A percentile compares a stretch with the other conserved stretches of the same genome.
phyloP scores from a whole-genome alignment of 2,329 filamentous ascomycete genomes.

The Alternaria arborescens region DNA sequence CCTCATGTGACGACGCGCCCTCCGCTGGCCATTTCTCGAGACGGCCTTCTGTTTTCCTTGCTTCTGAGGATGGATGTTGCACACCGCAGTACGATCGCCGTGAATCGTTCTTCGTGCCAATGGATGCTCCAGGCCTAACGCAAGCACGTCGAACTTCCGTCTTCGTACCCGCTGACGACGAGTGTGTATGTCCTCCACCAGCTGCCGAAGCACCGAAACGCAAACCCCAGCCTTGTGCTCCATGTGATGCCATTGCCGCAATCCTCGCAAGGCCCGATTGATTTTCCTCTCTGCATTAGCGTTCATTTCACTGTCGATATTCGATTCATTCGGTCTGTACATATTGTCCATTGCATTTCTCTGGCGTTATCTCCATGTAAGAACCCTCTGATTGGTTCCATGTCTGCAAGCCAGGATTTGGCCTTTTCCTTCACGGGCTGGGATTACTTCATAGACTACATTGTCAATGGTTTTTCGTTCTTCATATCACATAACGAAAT shows the following conservation, averaged over 20 bases:
- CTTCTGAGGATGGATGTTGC: constrained; percentile 12
- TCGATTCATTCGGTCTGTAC: constrained; percentile 30
- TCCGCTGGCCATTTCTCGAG: constrained; percentile 22
- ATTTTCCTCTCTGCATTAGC: constrained; percentile 7
- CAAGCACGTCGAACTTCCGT: constrained; percentile 27
- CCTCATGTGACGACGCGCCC: constrained; percentile 20
- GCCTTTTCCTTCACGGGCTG: constrained; percentile 8
- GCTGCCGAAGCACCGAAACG: constrained; percentile 24
- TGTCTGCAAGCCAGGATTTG: constrained; percentile 15
- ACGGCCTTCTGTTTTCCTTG: constrained; percentile 20
- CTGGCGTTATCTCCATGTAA: constrained; percentile 35
- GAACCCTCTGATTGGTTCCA: constrained; percentile 35
- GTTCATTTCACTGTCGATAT: constrained; percentile 36
- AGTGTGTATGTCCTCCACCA: constrained; percentile 23
- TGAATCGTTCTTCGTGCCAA: constrained; percentile 24
- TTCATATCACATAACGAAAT: not conserved
- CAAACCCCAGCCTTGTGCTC: constrained; percentile 29
- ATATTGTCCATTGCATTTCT: constrained; percentile 25
- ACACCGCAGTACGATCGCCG: constrained; percentile 27
- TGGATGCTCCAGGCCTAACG: constrained; percentile 18
- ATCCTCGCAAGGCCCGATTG: constrained; percentile 33
- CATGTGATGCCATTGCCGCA: constrained; percentile 39
- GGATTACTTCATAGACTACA: constrained; percentile 9
- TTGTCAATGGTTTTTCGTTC: constrained; percentile 8
- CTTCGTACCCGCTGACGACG: constrained; percentile 24